Percentiles rank a stretch among this genome's conserved stretches.
phyloP scores from a whole-genome alignment of 1,284 basidiomycete genomes.

The Vanrija sp. region DNA sequence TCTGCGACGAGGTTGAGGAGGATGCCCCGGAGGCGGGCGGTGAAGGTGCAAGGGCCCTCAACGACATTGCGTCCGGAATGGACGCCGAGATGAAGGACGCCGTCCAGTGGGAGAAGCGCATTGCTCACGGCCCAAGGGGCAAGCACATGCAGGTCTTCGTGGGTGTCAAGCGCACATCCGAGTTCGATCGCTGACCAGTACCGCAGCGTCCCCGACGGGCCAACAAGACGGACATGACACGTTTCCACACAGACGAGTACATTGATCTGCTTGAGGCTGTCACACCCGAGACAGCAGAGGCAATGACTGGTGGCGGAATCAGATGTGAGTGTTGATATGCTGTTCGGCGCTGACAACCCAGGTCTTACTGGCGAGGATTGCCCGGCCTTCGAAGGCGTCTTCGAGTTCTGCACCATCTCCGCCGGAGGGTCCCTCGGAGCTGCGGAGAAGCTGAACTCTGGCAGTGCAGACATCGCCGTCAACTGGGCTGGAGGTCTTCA shows the following conservation, averaged over 20 bases:
- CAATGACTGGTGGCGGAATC: slow-evolving; percentile 75
- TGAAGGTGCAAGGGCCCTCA: slow-evolving; percentile 28
- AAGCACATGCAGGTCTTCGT: slow-evolving; percentile 82
- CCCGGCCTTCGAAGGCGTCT: slow-evolving; percentile 92
- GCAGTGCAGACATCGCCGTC: slow-evolving; percentile 84
- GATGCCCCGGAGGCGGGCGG: slow-evolving; percentile 23
- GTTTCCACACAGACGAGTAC: slow-evolving; percentile 98
- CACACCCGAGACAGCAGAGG: slow-evolving; percentile 79
- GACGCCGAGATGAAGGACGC: slow-evolving; percentile 21
- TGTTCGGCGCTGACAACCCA: slow-evolving; percentile 37
- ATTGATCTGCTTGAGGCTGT: slow-evolving; percentile 84
- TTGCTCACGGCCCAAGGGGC: slow-evolving; percentile 32
- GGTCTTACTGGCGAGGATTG: slow-evolving; percentile 92
- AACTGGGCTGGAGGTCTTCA: slow-evolving; percentile 98
- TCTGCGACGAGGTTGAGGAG: slow-evolving; percentile 50
- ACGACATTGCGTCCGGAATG: slow-evolving; percentile 20
- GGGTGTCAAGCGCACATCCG: slow-evolving; percentile 35
- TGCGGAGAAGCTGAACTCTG: slow-evolving; percentile 74
- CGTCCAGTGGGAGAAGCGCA: slow-evolving; percentile 27
- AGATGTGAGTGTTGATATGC: slow-evolving; percentile 62
- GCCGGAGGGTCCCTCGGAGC: slow-evolving; percentile 91
- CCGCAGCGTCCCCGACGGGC: slow-evolving; percentile 73
- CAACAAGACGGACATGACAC: slow-evolving; percentile 74
- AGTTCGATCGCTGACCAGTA: background rate
- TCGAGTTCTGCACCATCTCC: slow-evolving; percentile 95